phyloP scores from a whole-genome alignment of 2,329 filamentous ascomycete genomes.

The Aureobasidium musti region DNA sequence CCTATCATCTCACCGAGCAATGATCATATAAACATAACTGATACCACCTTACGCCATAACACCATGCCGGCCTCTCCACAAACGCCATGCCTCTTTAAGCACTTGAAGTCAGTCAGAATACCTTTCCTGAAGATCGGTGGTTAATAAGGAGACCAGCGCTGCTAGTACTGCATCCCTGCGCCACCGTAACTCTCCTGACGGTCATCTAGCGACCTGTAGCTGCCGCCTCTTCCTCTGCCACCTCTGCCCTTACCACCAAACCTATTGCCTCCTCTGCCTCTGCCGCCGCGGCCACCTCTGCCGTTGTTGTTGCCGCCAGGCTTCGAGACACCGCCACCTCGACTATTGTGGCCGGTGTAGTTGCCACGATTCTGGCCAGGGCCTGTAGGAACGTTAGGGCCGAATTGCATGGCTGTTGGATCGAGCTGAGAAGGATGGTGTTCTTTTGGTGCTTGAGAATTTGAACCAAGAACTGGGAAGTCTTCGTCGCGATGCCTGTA shows the following conservation, averaged over 20 bases:
- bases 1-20: neutral
- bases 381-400: constrained; percentile 35
- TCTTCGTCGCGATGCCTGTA: constrained; percentile 54
- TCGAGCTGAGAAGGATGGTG: constrained; percentile 34
- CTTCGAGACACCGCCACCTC: constrained; percentile 45
- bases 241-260: constrained; percentile 45
- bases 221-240: constrained; percentile 37
- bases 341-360: constrained; percentile 34
- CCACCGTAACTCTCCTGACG: constrained; percentile 41
- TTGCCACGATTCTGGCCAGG: constrained; percentile 35
- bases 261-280: constrained; percentile 47
- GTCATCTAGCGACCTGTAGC: constrained; percentile 51
- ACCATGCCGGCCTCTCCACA: neutral
- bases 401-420: constrained; percentile 26
- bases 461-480: constrained; percentile 38
- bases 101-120: neutral
- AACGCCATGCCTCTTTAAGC: neutral
- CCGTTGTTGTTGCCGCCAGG: constrained; percentile 34
- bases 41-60: neutral
- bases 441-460: constrained; percentile 35
- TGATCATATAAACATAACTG: neutral
- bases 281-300: constrained; percentile 45
- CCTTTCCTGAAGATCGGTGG: neutral
- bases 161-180: constrained; percentile 43
- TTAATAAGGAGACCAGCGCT: neutral